Conservation (phyloP, 2,329 filamentous ascomycete species). For the Aspergillus sp. region DNA sequence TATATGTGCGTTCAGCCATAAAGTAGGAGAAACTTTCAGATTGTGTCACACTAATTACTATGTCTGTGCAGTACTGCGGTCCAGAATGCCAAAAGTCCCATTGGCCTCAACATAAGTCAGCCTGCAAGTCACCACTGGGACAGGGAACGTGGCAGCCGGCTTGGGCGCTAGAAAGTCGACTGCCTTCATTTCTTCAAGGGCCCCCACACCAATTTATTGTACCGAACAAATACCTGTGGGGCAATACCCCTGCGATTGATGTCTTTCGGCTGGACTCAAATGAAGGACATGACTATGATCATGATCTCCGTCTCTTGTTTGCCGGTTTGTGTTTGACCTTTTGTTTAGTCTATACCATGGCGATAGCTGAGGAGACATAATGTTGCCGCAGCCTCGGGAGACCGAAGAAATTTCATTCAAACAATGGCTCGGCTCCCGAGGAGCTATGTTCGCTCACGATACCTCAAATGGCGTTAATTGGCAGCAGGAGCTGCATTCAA, state of each 20-base stretch:
- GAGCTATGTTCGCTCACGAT: conserved; percentile 21
- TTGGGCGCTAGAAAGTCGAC: not conserved
- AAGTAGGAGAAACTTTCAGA: too few species aligned
- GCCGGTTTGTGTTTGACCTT: conserved; percentile 27
- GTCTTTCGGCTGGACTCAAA: conserved; percentile 36
- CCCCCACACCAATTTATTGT: conserved; percentile 1
- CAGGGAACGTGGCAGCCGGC: conserved; percentile 6
- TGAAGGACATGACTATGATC: conserved; percentile 26
- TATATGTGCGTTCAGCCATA: not conserved
- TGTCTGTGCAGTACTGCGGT: conserved; percentile 10
- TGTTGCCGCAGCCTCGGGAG: conserved; percentile 45
- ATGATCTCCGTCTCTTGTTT: conserved; percentile 36
- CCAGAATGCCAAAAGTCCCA: conserved; percentile 8
- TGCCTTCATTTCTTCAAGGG: not conserved
- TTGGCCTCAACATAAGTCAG: conserved; percentile 8
- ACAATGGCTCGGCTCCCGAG: conserved; percentile 39
- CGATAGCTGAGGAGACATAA: not conserved
- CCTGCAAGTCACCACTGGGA: not conserved
- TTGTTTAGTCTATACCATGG: not conserved
- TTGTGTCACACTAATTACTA: not conserved
- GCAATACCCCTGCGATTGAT: conserved; percentile 46
- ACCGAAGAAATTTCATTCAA: conserved; percentile 47
- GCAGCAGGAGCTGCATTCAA: too few species aligned
- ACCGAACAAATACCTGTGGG: conserved; percentile 41
- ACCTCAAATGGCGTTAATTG: too few species aligned